A percentile compares a stretch with the other conserved stretches of the same genome.
phyloP scores from a whole-genome alignment of 805 yeast genomes.

The Metschnikowia santaceciliae region DNA sequence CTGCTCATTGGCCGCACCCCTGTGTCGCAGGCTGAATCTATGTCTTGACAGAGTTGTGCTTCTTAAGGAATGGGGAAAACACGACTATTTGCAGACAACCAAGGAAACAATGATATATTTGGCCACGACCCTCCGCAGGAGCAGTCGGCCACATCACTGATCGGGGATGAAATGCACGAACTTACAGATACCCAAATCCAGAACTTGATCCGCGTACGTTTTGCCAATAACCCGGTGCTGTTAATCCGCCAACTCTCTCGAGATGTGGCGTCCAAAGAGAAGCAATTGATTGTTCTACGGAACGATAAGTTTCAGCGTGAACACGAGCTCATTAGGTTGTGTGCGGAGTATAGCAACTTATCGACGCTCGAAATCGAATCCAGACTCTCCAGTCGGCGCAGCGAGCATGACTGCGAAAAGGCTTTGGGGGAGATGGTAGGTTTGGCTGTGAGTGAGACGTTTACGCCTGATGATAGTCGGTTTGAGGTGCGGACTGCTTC shows the following conservation, averaged over 20 bases:
- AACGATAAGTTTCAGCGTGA: conserved; percentile 31
- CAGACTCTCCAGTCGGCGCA: conserved; percentile 5
- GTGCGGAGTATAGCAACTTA: conserved; percentile 35
- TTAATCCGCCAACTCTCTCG: conserved; percentile 45
- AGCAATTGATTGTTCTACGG: conserved; percentile 39
- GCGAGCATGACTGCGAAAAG: conserved; percentile 10
- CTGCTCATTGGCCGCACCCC: background rate
- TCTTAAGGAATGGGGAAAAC: background rate
- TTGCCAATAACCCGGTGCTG: conserved; percentile 22
- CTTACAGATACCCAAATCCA: conserved; percentile 20
- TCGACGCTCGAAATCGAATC: conserved; percentile 34
- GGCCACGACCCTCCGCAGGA: background rate
- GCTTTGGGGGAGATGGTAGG: conserved; percentile 26
- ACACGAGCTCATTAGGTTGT: conserved; percentile 28
- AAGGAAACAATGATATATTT: background rate
- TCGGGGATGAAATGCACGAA: conserved; percentile 20
- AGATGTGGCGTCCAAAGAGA: conserved; percentile 46
- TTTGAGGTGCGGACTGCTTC: background rate
- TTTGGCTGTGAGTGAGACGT: conserved; percentile 19
- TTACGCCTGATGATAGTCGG: background rate
- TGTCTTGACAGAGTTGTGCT: background rate
- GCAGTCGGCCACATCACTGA: background rate
- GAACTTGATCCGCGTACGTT: conserved; percentile 23
- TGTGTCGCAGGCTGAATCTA: background rate
- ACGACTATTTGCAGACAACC: background rate